Evolutionary conservation across 139 green algal genomes (phyloP).

Genomic region (Chlamydomonas incerta): DNA sequence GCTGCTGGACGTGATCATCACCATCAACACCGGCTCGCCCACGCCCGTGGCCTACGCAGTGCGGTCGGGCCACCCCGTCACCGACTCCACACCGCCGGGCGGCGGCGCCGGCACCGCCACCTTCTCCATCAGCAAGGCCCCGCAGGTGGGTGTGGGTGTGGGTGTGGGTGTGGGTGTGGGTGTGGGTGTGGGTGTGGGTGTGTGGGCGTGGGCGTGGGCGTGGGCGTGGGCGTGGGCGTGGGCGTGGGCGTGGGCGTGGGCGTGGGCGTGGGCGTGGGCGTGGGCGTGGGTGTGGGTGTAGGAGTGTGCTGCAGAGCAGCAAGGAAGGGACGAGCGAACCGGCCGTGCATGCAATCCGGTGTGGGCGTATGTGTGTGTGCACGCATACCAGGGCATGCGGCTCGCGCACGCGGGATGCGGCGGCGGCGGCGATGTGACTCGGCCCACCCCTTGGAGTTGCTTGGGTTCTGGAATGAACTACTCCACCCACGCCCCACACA

Average conservation of each 20-base stretch:
- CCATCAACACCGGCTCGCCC: slow-evolving; percentile 53
- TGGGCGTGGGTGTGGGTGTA: neutral
- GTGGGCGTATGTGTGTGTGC: neutral
- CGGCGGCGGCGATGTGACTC: too few species aligned
- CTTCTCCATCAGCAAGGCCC: neutral
- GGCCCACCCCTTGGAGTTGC: too few species aligned
- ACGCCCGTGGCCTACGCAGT: slow-evolving; percentile 10
- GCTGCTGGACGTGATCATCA: slow-evolving; percentile 49
- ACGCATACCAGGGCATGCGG: too few species aligned
- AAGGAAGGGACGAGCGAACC: too few species aligned
- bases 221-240: too few species aligned
- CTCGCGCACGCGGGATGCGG: too few species aligned
- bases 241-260: too few species aligned
- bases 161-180: neutral
- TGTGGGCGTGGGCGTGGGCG: too few species aligned
- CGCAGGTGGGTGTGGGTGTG: slow-evolving; percentile 2
- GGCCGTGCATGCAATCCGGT: too few species aligned
- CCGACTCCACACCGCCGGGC: neutral
- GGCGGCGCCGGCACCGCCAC: neutral
- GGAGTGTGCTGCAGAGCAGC: neutral
- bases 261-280: too few species aligned
- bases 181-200: neutral
- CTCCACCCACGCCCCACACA: neutral
- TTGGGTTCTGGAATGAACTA: too few species aligned
- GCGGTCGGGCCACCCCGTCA: slow-evolving; percentile 1